Conservation (phyloP, 306 rosid species). For the Delonix regia region DNA sequence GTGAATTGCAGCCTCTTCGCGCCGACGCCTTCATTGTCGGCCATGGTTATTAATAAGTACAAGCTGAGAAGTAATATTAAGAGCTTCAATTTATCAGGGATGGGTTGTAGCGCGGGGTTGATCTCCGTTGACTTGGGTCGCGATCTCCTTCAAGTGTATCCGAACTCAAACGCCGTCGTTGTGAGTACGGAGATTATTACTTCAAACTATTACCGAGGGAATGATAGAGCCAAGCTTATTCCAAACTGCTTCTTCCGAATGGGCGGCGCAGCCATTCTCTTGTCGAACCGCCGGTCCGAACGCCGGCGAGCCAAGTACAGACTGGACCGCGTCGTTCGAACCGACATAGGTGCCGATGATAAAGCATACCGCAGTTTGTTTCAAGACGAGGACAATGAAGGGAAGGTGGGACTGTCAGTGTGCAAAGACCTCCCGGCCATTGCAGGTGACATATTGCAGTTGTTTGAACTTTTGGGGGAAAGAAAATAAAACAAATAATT, state of each 20-base stretch:
- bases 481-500: too few species aligned
- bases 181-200: slow-evolving; percentile 84
- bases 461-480: too few species aligned
- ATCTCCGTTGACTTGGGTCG: slow-evolving; percentile 76
- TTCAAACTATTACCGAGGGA: slow-evolving; percentile 77
- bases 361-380: slow-evolving; percentile 67
- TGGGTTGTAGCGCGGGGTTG: slow-evolving; percentile 84
- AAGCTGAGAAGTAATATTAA: slow-evolving; percentile 70
- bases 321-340: slow-evolving; percentile 61
- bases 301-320: slow-evolving; percentile 58
- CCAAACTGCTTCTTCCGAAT: slow-evolving; percentile 84
- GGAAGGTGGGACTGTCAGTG: slow-evolving; percentile 71
- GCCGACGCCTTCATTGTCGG: slow-evolving; percentile 77
- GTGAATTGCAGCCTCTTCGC: slow-evolving; percentile 81
- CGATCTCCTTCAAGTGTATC: slow-evolving; percentile 75
- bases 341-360: slow-evolving; percentile 74
- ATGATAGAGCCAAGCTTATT: slow-evolving; percentile 77
- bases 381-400: slow-evolving; percentile 69
- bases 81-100: slow-evolving; percentile 80
- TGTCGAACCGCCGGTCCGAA: slow-evolving; percentile 60
- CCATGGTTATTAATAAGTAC: slow-evolving; percentile 79
- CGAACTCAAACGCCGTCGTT: slow-evolving; percentile 72
- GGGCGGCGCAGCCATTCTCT: slow-evolving; percentile 81
- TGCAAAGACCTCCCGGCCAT: slow-evolving; percentile 82
- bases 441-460: slow-evolving; percentile 31